Evolutionary conservation across 345 rosid species (phyloP).

Genomic region (Eutrema japonicum): DNA sequence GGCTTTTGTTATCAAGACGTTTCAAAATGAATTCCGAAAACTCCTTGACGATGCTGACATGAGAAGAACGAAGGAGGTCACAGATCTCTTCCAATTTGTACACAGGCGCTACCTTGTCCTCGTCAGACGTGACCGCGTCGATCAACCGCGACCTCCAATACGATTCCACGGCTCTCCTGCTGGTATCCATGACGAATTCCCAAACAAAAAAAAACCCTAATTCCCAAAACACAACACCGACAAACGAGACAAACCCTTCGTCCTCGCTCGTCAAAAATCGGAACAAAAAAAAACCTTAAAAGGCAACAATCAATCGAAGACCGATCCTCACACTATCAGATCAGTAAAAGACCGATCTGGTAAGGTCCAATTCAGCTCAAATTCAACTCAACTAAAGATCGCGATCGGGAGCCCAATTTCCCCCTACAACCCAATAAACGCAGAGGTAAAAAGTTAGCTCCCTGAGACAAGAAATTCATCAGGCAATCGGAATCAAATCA

Average conservation of each 20-base stretch:
- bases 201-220: background rate
- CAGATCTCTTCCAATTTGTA: conserved; percentile 95
- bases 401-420: conserved; percentile 26
- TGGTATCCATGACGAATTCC: conserved; percentile 74
- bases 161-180: conserved; percentile 99
- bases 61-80: conserved; percentile 87
- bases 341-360: conserved; percentile 32
- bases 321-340: conserved; percentile 26
- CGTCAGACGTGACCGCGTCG: conserved; percentile 87
- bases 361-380: conserved; percentile 32
- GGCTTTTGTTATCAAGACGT: conserved; percentile 91
- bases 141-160: conserved; percentile 96
- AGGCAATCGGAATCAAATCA: background rate
- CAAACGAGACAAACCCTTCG: conserved; percentile 4
- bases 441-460: background rate
- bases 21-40: conserved; percentile 81
- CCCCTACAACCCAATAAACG: conserved; percentile 26
- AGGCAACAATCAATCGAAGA: background rate
- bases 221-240: conserved; percentile 4
- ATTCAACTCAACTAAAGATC: conserved; percentile 21
- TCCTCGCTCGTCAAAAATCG: conserved; percentile 24
- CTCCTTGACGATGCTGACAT: conserved; percentile 83
- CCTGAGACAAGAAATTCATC: background rate
- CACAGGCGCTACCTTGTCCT: conserved; percentile 94
- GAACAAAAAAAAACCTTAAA: background rate